These are phyloP conservation scores for Termitomyces sp. DNA, from an alignment of 768 basidiomycete genomes.

Conservation along the genomic window DNA sequence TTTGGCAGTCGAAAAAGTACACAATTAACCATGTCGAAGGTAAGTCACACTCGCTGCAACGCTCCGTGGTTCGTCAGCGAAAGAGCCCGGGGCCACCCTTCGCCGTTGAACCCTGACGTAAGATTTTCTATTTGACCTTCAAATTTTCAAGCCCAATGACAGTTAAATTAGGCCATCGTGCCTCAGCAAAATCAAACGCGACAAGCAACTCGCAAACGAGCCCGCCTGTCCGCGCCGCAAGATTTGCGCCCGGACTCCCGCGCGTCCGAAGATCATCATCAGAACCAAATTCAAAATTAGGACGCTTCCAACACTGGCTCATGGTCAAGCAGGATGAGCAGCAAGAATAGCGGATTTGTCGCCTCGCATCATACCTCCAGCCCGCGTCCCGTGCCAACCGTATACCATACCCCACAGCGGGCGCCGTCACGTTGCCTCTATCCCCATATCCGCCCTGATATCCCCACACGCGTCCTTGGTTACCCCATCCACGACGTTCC, in stretches of 20 bases:
- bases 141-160: slow-evolving; percentile 14
- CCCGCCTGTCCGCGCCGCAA: slow-evolving; percentile 44
- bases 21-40: slow-evolving; percentile 13
- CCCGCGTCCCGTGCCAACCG: slow-evolving; percentile 14
- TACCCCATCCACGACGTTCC: slow-evolving; percentile 51
- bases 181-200: slow-evolving; percentile 39
- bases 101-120: slow-evolving; percentile 58
- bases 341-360: slow-evolving; percentile 22
- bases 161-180: slow-evolving; percentile 39
- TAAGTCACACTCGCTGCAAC: slow-evolving; percentile 16
- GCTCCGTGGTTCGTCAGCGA: slow-evolving; percentile 26
- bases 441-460: slow-evolving; percentile 73
- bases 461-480: slow-evolving; percentile 77
- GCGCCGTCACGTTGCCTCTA: slow-evolving; percentile 50
- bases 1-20: slow-evolving; percentile 14
- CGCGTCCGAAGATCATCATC: slow-evolving; percentile 23
- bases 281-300: slow-evolving; percentile 12
- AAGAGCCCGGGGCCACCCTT: slow-evolving; percentile 53
- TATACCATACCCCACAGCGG: slow-evolving; percentile 18
- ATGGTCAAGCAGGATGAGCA: slow-evolving; percentile 38
- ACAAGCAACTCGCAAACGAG: slow-evolving; percentile 55
- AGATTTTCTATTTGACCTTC: slow-evolving; percentile 23
- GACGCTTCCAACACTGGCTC: slow-evolving; percentile 42
- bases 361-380: slow-evolving; percentile 16
- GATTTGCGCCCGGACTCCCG: slow-evolving; percentile 33